These are phyloP conservation scores for Davidsoniella eucalypti DNA, from an alignment of 2,329 filamentous ascomycete species.

Conservation along the genomic window DNA sequence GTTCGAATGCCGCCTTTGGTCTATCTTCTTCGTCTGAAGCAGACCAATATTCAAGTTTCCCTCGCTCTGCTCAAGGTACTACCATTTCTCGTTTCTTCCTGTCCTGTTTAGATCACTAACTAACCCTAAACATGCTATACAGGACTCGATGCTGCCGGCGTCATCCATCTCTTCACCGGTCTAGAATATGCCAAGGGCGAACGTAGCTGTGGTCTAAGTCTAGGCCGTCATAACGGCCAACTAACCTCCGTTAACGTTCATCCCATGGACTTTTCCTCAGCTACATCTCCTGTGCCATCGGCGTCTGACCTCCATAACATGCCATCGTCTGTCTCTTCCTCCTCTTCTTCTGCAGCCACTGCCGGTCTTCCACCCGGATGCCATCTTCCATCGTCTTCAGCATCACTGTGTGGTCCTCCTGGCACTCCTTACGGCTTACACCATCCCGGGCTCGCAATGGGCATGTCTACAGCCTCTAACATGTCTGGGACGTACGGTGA, in stretches of 20 bases:
- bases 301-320: not conserved
- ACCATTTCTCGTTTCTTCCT: not conserved
- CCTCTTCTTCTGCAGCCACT: no score
- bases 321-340: no score
- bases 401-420: no score
- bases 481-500: not conserved
- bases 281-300: not conserved
- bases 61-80: not conserved
- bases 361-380: no score
- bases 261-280: not conserved
- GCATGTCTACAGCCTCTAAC: not conserved
- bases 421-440: no score
- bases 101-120: not conserved
- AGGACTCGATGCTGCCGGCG: constrained; percentile 32
- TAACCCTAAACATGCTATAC: not conserved
- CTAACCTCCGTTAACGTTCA: not conserved
- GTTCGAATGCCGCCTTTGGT: not conserved
- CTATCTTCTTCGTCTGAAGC: not conserved
- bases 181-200: constrained; percentile 79
- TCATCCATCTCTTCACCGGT: constrained; percentile 85
- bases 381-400: no score
- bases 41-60: not conserved
- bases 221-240: constrained; percentile 19
- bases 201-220: constrained; percentile 70
- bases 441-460: no score